Evolutionary conservation across 176 grass and related monocot species (phyloP).

Genomic region (Zea mays): DNA sequence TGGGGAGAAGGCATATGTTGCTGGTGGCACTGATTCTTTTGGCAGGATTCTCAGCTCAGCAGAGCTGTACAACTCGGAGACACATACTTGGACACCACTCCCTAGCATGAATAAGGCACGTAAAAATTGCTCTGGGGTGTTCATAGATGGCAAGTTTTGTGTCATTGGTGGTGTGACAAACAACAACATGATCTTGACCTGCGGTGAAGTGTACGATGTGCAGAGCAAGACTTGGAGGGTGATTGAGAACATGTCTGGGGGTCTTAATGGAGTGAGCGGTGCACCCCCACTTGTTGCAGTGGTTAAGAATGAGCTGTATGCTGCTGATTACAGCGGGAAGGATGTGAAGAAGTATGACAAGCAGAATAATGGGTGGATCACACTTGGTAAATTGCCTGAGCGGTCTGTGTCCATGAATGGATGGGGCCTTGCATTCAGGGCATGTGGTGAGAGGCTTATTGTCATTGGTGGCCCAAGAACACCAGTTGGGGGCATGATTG

Average conservation of each 20-base stretch:
- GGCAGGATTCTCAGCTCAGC: slow-evolving; percentile 55
- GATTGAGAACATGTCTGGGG: slow-evolving; percentile 67
- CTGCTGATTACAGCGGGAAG: slow-evolving; percentile 62
- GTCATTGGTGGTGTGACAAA: slow-evolving; percentile 64
- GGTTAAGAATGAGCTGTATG: slow-evolving; percentile 76
- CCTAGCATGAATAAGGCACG: slow-evolving; percentile 62
- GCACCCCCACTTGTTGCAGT: slow-evolving; percentile 77
- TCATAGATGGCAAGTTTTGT: slow-evolving; percentile 84
- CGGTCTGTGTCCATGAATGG: slow-evolving; percentile 76
- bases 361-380: slow-evolving; percentile 70
- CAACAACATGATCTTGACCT: slow-evolving; percentile 55
- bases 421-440: slow-evolving; percentile 85
- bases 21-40: slow-evolving; percentile 54
- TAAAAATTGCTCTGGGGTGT: slow-evolving; percentile 70
- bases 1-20: slow-evolving; percentile 67
- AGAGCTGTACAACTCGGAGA: slow-evolving; percentile 78
- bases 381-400: slow-evolving; percentile 69
- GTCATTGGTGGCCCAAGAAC: slow-evolving; percentile 72
- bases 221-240: slow-evolving; percentile 47
- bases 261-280: slow-evolving; percentile 54
- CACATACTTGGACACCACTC: slow-evolving; percentile 57
- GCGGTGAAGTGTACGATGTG: slow-evolving; percentile 76
- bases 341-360: slow-evolving; percentile 74
- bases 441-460: slow-evolving; percentile 72
- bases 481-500: slow-evolving; percentile 60